Conservation (phyloP, 768 basidiomycete species). For the Mycena metata region DNA sequence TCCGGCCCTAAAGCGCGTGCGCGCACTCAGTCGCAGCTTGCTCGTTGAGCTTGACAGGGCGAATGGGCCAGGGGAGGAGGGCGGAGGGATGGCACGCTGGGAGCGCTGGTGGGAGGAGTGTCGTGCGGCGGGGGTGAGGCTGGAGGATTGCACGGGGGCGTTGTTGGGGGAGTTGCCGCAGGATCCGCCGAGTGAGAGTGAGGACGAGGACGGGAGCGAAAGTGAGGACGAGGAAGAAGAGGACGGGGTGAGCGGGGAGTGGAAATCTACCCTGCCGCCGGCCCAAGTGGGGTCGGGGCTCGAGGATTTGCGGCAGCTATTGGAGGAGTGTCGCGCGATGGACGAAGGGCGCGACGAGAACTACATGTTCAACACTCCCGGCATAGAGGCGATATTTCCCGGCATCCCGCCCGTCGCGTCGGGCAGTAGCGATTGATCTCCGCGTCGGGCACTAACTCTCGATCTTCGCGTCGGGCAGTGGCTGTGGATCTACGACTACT, state of each 20-base stretch:
- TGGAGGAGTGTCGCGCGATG: slow-evolving; percentile 71
- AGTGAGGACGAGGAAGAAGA: slow-evolving; percentile 49
- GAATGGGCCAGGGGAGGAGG: slow-evolving; percentile 60
- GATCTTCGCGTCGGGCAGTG: no score
- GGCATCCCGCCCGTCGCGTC: slow-evolving; percentile 3
- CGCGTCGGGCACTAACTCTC: no score
- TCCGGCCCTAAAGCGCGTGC: slow-evolving; percentile 70
- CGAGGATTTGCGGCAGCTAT: slow-evolving; percentile 64
- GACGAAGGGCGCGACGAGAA: slow-evolving; percentile 56
- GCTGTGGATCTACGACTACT: no score
- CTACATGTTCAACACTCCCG: slow-evolving; percentile 23
- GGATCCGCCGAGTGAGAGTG: slow-evolving; percentile 46
- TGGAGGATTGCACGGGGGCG: slow-evolving; percentile 85
- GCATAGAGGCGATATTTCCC: slow-evolving; percentile 44
- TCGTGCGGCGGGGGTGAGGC: slow-evolving; percentile 60
- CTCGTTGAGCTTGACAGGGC: slow-evolving; percentile 69
- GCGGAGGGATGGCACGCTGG: slow-evolving; percentile 69
- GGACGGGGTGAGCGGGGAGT: slow-evolving; percentile 47
- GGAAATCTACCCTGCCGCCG: slow-evolving; percentile 41
- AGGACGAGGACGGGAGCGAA: slow-evolving; percentile 49
- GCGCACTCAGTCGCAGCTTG: slow-evolving; percentile 69
- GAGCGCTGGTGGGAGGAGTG: slow-evolving; percentile 77
- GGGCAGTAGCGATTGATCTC: neutral
- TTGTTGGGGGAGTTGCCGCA: slow-evolving; percentile 66
- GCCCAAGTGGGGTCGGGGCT: slow-evolving; percentile 43